Conservation (phyloP, 2,329 filamentous ascomycete genomes). For the Paracoccidioides lutzii region DNA sequence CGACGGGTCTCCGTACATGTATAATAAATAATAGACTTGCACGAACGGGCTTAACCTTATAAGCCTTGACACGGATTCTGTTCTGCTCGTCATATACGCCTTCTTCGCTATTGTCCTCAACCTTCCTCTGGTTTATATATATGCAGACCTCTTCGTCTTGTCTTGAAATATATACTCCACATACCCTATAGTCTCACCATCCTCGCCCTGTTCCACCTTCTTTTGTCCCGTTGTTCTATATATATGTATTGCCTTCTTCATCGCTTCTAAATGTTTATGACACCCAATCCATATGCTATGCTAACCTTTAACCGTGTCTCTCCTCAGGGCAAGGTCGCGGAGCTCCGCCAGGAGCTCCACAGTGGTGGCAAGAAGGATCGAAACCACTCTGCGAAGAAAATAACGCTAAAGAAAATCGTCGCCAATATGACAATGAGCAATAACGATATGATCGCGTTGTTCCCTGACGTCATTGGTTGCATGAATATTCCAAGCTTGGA, state of each 20-base stretch:
- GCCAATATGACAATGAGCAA: slow-evolving; percentile 99
- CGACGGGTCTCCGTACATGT: not conserved
- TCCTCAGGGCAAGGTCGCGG: slow-evolving; percentile 92
- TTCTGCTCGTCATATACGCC: not conserved
- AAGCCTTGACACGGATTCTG: not conserved
- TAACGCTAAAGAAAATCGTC: slow-evolving; percentile 97
- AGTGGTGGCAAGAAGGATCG: slow-evolving; percentile 96
- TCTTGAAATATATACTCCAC: not conserved
- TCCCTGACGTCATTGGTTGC: slow-evolving; percentile 86
- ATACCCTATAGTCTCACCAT: not conserved
- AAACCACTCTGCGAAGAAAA: slow-evolving; percentile 89
- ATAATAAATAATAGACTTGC: not conserved
- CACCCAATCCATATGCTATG: slow-evolving; percentile 18
- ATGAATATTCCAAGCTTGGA: slow-evolving; percentile 92
- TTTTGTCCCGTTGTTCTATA: not conserved
- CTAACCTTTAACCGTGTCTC: slow-evolving; percentile 21
- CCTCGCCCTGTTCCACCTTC: not conserved
- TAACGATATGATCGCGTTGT: slow-evolving; percentile 97
- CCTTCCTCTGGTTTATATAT: no score
- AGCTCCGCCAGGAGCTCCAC: slow-evolving; percentile 87
- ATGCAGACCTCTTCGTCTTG: not conserved
- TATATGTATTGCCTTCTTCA: not conserved
- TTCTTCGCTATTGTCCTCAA: not conserved
- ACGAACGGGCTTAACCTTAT: not conserved
- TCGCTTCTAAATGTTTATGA: slow-evolving; percentile 18